A percentile compares a stretch with the other conserved stretches of the same genome.
Evolutionary conservation across 495 filamentous ascomycete species (phyloP).

Genomic region (Aspergillus bertholletiae): DNA sequence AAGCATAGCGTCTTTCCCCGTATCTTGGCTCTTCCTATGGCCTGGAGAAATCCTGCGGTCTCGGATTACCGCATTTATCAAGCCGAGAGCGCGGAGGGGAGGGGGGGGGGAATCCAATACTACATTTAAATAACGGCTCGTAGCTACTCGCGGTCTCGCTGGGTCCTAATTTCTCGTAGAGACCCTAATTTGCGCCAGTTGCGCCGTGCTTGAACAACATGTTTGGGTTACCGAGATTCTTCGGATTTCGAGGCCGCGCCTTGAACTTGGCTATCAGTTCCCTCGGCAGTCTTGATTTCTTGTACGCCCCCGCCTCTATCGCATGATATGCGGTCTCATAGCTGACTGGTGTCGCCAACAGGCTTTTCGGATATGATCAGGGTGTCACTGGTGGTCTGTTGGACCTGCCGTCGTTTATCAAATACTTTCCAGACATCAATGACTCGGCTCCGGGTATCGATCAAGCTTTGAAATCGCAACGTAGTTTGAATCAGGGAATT

Average conservation of each 20-base stretch:
- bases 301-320: slow-evolving; percentile 23
- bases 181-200: slow-evolving; percentile 9
- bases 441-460: slow-evolving; percentile 7
- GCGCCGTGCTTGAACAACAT: slow-evolving; percentile 20
- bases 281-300: slow-evolving; percentile 66
- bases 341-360: slow-evolving; percentile 7
- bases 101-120: neutral
- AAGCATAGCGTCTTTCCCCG: slow-evolving; percentile 15
- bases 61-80: slow-evolving; percentile 25
- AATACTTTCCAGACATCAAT: slow-evolving; percentile 46
- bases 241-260: slow-evolving; percentile 59
- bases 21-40: slow-evolving; percentile 20
- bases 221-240: slow-evolving; percentile 46
- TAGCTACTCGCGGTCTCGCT: slow-evolving; percentile 7
- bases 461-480: slow-evolving; percentile 13
- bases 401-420: slow-evolving; percentile 49
- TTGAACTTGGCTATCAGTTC: slow-evolving; percentile 65
- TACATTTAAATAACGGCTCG: slow-evolving; percentile 27
- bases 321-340: neutral
- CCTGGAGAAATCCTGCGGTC: slow-evolving; percentile 1
- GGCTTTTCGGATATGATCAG: slow-evolving; percentile 54
- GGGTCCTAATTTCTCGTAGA: neutral
- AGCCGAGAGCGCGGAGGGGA: slow-evolving; percentile 18
- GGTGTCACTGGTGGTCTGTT: slow-evolving; percentile 57
- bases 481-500: slow-evolving; percentile 41